phyloP scores from a whole-genome alignment of 2,329 filamentous ascomycete genomes.

The Alternaria sp. region DNA sequence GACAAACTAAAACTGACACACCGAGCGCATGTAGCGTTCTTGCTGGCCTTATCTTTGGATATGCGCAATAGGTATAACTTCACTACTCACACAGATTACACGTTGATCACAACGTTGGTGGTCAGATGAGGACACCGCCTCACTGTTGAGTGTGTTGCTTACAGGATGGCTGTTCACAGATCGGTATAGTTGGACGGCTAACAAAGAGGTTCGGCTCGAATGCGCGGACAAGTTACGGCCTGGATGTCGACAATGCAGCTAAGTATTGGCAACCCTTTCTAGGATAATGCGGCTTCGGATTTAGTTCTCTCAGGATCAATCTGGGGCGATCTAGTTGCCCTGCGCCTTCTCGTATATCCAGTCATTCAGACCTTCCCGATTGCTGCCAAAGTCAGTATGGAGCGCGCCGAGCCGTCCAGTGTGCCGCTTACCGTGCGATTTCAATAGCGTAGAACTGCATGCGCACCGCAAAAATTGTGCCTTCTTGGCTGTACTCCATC shows the following conservation, averaged over 20 bases:
- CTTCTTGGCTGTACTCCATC: constrained; percentile 84
- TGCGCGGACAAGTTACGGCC: constrained; percentile 10
- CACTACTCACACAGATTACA: neutral
- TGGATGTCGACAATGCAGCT: constrained; percentile 12
- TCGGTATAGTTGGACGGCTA: neutral
- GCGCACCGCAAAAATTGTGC: constrained; percentile 85
- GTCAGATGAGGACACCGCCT: neutral
- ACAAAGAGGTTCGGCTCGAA: constrained; percentile 10
- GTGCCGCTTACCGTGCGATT: constrained; percentile 67
- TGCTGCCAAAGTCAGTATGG: constrained; percentile 59
- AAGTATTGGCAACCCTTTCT: neutral
- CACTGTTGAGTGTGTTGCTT: neutral
- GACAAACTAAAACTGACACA: neutral
- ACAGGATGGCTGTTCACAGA: constrained; percentile 3
- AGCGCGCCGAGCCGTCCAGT: neutral
- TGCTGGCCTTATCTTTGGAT: neutral
- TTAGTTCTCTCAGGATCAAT: neutral
- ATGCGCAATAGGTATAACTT: too few relatives aligned
- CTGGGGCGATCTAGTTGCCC: constrained; percentile 29
- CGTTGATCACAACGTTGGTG: neutral
- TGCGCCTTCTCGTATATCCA: constrained; percentile 93
- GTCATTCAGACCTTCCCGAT: constrained; percentile 89
- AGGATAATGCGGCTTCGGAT: neutral
- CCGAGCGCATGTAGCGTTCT: neutral
- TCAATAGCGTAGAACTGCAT: constrained; percentile 88